Conservation (phyloP, 495 filamentous ascomycete species). For the Xylaria cubensis region DNA sequence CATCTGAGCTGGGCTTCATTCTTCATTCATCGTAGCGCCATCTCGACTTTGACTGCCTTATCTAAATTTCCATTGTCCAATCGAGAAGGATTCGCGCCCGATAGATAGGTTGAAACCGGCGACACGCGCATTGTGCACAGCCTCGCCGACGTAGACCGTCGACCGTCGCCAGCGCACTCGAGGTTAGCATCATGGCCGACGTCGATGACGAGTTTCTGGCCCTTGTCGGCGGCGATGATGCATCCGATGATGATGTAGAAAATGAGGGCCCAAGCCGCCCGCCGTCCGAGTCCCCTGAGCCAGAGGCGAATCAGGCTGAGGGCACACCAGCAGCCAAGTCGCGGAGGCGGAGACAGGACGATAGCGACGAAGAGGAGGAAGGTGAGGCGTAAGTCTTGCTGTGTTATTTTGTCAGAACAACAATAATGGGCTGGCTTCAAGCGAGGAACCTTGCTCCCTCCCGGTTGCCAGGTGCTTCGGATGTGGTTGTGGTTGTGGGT, state of each 20-base stretch:
- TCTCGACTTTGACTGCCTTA: background rate
- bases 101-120: background rate
- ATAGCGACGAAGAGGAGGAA: slow-evolving; percentile 74
- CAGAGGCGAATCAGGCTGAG: slow-evolving; percentile 49
- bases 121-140: slow-evolving; percentile 2
- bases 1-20: background rate
- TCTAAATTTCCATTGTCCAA: background rate
- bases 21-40: background rate
- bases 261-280: slow-evolving; percentile 48
- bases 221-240: slow-evolving; percentile 72
- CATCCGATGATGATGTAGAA: slow-evolving; percentile 57
- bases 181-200: slow-evolving; percentile 62
- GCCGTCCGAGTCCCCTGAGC: slow-evolving; percentile 41
- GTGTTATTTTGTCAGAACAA: background rate
- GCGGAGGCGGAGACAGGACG: slow-evolving; percentile 56
- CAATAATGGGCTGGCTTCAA: background rate
- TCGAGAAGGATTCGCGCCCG: background rate
- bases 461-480: background rate
- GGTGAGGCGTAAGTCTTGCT: slow-evolving; percentile 78
- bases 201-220: slow-evolving; percentile 89
- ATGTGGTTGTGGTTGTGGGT: background rate
- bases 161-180: background rate
- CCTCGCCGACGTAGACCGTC: background rate
- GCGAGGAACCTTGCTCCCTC: background rate
- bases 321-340: slow-evolving; percentile 49